Percentiles rank a stretch among this genome's conserved stretches.
These are phyloP conservation scores for Daldinia sp. DNA, from an alignment of 2,329 filamentous ascomycete species.

Conservation along the genomic window DNA sequence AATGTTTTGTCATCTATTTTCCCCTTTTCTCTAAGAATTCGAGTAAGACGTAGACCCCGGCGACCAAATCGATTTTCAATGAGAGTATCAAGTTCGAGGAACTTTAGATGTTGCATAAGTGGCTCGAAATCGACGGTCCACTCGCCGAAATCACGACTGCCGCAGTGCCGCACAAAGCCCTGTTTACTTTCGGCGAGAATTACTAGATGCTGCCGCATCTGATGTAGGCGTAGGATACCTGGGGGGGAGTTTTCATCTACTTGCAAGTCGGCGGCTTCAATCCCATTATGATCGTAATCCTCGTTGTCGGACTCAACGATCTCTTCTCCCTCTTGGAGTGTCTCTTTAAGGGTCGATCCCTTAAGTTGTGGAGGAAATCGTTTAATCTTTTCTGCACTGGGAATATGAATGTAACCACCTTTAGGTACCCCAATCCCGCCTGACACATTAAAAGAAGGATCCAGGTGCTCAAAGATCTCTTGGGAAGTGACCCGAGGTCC, in stretches of 20 bases:
- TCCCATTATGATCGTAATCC: slow-evolving; percentile 48
- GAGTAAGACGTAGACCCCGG: slow-evolving; percentile 80
- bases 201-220: slow-evolving; percentile 76
- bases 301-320: slow-evolving; percentile 48
- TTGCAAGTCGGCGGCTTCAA: slow-evolving; percentile 42
- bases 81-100: slow-evolving; percentile 81
- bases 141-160: slow-evolving; percentile 68
- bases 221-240: slow-evolving; percentile 59
- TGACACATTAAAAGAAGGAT: slow-evolving; percentile 61
- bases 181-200: slow-evolving; percentile 74
- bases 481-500: slow-evolving; percentile 58
- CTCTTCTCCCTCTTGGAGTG: slow-evolving; percentile 43
- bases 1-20: slow-evolving; percentile 95
- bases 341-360: slow-evolving; percentile 35
- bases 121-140: slow-evolving; percentile 87
- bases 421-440: slow-evolving; percentile 65
- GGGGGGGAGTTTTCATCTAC: slow-evolving; percentile 57
- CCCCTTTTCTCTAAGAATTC: slow-evolving; percentile 84
- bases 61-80: slow-evolving; percentile 80
- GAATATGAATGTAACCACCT: slow-evolving; percentile 52
- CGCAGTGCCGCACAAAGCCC: slow-evolving; percentile 73
- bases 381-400: slow-evolving; percentile 58
- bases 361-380: slow-evolving; percentile 46
- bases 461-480: slow-evolving; percentile 64
- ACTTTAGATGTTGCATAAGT: slow-evolving; percentile 74